phyloP scores from a whole-genome alignment of 2,329 filamentous ascomycete species.

The Fusarium cicatricum region DNA sequence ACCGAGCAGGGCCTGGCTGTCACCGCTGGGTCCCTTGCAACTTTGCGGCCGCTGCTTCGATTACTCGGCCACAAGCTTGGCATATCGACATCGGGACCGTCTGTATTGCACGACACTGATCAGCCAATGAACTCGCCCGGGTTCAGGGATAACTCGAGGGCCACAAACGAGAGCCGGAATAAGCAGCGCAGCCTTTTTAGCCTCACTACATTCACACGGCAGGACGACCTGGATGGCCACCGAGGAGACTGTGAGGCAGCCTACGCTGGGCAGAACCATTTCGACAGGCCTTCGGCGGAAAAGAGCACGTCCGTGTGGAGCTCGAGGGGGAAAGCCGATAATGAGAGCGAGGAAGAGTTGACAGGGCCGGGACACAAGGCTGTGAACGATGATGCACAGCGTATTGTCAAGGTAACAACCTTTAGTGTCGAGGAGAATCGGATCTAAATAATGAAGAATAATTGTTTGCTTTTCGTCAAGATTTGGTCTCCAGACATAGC shows the following conservation, averaged over 20 bases:
- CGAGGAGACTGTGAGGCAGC: conserved; percentile 29
- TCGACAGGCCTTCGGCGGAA: conserved; percentile 18
- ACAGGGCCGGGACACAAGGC: conserved; percentile 20
- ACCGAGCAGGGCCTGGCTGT: conserved; percentile 58
- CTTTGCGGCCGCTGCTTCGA: conserved; percentile 55
- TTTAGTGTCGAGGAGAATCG: conserved; percentile 28
- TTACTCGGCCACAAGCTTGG: conserved; percentile 45
- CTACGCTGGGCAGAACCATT: conserved; percentile 31
- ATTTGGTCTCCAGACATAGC: too few species aligned
- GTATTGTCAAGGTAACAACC: conserved; percentile 31
- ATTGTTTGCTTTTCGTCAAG: neutral
- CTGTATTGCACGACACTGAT: conserved; percentile 29
- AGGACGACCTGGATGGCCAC: conserved; percentile 35
- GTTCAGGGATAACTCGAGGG: conserved; percentile 9
- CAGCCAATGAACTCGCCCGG: conserved; percentile 17
- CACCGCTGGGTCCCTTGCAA: conserved; percentile 57
- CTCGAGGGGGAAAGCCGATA: conserved; percentile 11
- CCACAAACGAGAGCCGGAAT: conserved; percentile 15
- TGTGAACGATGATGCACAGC: conserved; percentile 1
- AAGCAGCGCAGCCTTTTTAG: conserved; percentile 38
- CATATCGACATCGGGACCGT: conserved; percentile 33
- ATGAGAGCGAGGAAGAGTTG: conserved; percentile 35
- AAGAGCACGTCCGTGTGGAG: conserved; percentile 27
- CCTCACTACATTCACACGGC: conserved; percentile 41
- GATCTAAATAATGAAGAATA: conserved; percentile 15